phyloP scores from a whole-genome alignment of 2,329 filamentous ascomycete species.

The Sporothrix humicola region DNA sequence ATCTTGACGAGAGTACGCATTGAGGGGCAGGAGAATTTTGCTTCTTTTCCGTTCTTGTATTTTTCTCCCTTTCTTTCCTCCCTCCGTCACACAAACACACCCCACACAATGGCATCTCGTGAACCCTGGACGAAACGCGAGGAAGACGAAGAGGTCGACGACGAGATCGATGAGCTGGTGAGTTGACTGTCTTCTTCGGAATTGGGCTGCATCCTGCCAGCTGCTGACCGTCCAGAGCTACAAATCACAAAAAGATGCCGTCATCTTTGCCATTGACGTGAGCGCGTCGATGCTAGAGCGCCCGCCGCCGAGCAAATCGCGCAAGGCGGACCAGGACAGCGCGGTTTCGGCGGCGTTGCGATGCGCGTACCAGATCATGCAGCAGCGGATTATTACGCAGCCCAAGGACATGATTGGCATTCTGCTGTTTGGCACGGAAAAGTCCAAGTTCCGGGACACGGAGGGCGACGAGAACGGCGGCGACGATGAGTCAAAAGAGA shows the following conservation, averaged over 20 bases:
- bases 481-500: slow-evolving; percentile 50
- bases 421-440: slow-evolving; percentile 85
- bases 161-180: slow-evolving; percentile 53
- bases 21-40: not conserved
- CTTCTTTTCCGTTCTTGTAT: not conserved
- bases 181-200: not conserved
- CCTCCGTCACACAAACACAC: not conserved
- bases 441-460: slow-evolving; percentile 72
- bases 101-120: slow-evolving; percentile 46
- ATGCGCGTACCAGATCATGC: slow-evolving; percentile 93
- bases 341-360: slow-evolving; percentile 84
- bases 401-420: slow-evolving; percentile 98
- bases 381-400: slow-evolving; percentile 96
- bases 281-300: slow-evolving; percentile 82
- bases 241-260: slow-evolving; percentile 93
- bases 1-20: not conserved
- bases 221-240: slow-evolving; percentile 75
- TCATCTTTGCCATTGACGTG: slow-evolving; percentile 94
- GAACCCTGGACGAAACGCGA: slow-evolving; percentile 46
- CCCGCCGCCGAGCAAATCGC: slow-evolving; percentile 72
- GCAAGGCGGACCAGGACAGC: slow-evolving; percentile 78
- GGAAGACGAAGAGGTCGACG: slow-evolving; percentile 72
- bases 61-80: not conserved
- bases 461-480: slow-evolving; percentile 9
- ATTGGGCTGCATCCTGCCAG: not conserved